Percentiles rank a stretch among this genome's conserved stretches.
phyloP scores from a whole-genome alignment of 108 stramenopile species.

The Poteriospumella lacustris region DNA sequence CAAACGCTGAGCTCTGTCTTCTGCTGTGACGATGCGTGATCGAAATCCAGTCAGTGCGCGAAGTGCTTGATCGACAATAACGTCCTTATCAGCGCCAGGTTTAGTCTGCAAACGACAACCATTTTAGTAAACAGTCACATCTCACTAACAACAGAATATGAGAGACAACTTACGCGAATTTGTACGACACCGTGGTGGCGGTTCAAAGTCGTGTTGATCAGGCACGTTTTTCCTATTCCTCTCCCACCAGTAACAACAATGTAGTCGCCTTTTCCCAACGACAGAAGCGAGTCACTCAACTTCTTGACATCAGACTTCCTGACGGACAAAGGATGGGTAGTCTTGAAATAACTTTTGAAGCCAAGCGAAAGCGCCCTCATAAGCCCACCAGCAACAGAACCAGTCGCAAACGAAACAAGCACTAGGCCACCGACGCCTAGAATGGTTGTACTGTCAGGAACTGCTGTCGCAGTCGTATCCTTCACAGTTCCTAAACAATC shows the following conservation, averaged over 20 bases:
- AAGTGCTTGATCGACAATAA: no score
- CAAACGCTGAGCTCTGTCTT: not conserved
- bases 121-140: not conserved
- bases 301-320: slow-evolving; percentile 14
- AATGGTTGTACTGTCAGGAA: slow-evolving; percentile 23
- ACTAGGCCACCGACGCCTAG: slow-evolving; percentile 26
- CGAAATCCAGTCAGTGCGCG: not conserved
- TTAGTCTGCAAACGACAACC: not conserved
- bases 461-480: not conserved
- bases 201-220: slow-evolving; percentile 3
- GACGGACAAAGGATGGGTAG: slow-evolving; percentile 9
- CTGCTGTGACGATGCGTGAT: not conserved
- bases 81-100: not conserved
- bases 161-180: not conserved
- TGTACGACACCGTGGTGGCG: not conserved
- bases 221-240: not conserved
- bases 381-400: slow-evolving; percentile 11
- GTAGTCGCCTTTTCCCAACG: not conserved
- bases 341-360: slow-evolving; percentile 20
- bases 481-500: slow-evolving; percentile 25
- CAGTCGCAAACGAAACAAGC: not conserved
- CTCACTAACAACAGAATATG: not conserved
- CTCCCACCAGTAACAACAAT: not conserved
- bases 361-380: slow-evolving; percentile 18
- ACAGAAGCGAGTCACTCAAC: slow-evolving; percentile 15